Conservation (phyloP, 2,329 filamentous ascomycete genomes). For the Ophiostoma sp. region DNA sequence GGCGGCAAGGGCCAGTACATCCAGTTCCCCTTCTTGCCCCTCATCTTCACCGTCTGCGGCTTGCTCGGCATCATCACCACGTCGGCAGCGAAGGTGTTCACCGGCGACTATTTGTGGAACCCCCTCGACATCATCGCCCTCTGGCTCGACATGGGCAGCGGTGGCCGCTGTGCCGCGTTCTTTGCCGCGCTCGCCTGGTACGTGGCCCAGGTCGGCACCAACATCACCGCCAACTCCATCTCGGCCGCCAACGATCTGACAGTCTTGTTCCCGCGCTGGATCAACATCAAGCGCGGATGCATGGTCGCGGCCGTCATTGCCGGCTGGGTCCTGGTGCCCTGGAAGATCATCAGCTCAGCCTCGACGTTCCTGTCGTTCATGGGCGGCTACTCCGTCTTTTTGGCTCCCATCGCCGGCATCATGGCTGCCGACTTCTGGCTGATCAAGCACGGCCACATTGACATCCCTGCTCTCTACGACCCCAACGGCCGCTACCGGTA, state of each 20-base stretch:
- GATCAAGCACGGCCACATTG: slow-evolving; percentile 35
- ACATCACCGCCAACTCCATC: slow-evolving; percentile 52
- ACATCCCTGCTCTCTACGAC: slow-evolving; percentile 41
- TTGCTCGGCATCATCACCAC: slow-evolving; percentile 54
- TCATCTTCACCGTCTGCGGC: slow-evolving; percentile 45
- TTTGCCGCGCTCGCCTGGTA: slow-evolving; percentile 49
- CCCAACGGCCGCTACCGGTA: slow-evolving; percentile 39
- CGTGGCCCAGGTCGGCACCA: slow-evolving; percentile 51
- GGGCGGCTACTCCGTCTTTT: slow-evolving; percentile 49
- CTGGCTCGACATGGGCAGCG: slow-evolving; percentile 41
- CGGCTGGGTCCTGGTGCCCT: slow-evolving; percentile 57
- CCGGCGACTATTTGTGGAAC: slow-evolving; percentile 48
- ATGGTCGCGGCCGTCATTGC: slow-evolving; percentile 51
- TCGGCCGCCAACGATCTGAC: slow-evolving; percentile 52
- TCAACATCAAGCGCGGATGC: slow-evolving; percentile 54
- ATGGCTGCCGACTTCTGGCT: slow-evolving; percentile 40
- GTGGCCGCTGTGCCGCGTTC: slow-evolving; percentile 40
- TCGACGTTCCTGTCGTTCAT: slow-evolving; percentile 59
- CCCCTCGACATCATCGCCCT: slow-evolving; percentile 42
- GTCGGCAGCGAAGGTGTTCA: slow-evolving; percentile 48
- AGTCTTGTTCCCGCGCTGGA: slow-evolving; percentile 46
- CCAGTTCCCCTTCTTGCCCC: slow-evolving; percentile 42
- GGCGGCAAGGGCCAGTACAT: slow-evolving; percentile 36
- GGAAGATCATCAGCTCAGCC: slow-evolving; percentile 59
- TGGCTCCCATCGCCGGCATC: slow-evolving; percentile 40